phyloP scores from a whole-genome alignment of 345 rosid genomes.

The Euclidium syriacum region DNA sequence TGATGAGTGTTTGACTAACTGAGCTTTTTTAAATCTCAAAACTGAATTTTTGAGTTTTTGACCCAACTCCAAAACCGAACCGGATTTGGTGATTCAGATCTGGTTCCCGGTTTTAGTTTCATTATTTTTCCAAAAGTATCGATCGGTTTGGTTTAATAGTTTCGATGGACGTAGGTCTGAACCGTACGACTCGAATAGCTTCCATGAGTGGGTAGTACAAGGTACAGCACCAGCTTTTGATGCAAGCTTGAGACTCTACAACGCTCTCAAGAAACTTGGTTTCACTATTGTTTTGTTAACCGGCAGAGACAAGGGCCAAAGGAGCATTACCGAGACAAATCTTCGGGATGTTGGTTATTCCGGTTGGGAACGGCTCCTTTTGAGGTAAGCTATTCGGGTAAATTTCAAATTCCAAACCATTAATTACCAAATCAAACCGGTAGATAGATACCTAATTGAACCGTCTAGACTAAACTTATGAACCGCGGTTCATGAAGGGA shows the following conservation, averaged over 20 bases:
- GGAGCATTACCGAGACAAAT: constrained; percentile 48
- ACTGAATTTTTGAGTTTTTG: too few relatives aligned
- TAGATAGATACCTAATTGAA: too few relatives aligned
- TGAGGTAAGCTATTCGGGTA: constrained; percentile 52
- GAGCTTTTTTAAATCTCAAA: too few relatives aligned
- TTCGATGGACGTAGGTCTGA: constrained; percentile 41
- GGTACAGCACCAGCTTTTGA: constrained; percentile 58
- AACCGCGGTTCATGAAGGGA: not conserved
- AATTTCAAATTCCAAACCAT: not conserved
- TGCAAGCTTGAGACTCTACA: constrained; percentile 57
- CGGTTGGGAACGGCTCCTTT: constrained; percentile 61
- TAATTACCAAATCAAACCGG: not conserved
- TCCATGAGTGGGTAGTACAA: constrained; percentile 53
- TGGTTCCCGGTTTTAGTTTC: not conserved
- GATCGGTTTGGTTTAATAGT: not conserved
- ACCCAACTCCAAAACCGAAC: not conserved
- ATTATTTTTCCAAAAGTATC: not conserved
- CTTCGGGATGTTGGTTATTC: constrained; percentile 49
- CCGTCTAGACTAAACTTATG: not conserved
- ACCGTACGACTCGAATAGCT: constrained; percentile 38
- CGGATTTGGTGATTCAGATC: not conserved
- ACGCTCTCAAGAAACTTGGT: constrained; percentile 53
- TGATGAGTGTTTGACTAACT: not conserved
- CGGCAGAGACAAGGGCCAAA: constrained; percentile 57
- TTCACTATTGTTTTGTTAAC: constrained; percentile 61